Evolutionary conservation across 148 eudicot species (phyloP), one percentile per base, ranked within the genome.

Genomic region (Vaccinium macrocarpon): DNA sequence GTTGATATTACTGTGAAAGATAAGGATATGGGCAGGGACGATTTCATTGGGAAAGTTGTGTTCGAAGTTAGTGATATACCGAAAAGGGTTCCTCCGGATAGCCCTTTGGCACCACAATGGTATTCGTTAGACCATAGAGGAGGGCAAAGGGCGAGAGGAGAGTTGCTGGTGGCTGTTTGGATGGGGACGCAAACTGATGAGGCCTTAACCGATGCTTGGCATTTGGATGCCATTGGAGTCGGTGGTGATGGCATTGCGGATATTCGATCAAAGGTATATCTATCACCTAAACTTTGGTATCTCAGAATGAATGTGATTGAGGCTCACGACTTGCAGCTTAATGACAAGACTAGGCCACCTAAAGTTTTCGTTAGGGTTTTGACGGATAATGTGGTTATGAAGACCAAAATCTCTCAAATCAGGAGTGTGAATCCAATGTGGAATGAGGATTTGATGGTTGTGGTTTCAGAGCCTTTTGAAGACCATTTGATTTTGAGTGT

Each of bases 121-220:
- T 89, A 89, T 81, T 53, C 87, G 53, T 46, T 89, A 84, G 89
- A 89, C 70, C 78, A 87, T 15, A 51, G 84, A 35, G 70, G 86
- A 7, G 90, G 90, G 46, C 64, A 81, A 56, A 82, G 78, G 62
- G 83, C 75, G 57, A 79, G 82, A 32, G 88, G 87, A 25, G 86
- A 84, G 42, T n/a, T 88, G 21, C 88, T 88, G 90, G 75, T 86
- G 48, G 90, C 91, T 0, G 91, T 88, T 70, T 88, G 90, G 88
- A 87, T 89, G 85, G 88, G 88, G 16, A 85, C 91, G 6, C 91
- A 89, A 84, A 88, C 91, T 0, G 91, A 89, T 76, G 89, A 89
- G 72, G 89, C 89, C 5, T 89, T 89, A 32, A 62, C 91, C 23
- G 88, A 87, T 13, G 84, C 89, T 1, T 87, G 89, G 91, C 91